Evolutionary conservation across 306 rosid species (phyloP), one percentile per base, ranked within the genome.

Genomic region (Ormosia semicastrata): DNA sequence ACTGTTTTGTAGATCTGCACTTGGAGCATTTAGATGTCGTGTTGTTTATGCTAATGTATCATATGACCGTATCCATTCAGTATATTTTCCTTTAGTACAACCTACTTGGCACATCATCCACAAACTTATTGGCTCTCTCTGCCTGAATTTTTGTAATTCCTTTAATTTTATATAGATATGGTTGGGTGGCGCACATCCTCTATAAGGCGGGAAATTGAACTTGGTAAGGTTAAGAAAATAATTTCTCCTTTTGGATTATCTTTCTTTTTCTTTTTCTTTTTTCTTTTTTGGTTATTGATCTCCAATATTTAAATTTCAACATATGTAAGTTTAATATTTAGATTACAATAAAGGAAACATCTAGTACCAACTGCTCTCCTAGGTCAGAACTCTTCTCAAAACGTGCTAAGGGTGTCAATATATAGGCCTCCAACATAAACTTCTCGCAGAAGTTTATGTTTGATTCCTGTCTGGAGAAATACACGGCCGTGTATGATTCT

Each of bases 101-200:
- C 54, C 2, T 33, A 39, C 54, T 76, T 70, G 73, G 70, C 56
- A 78, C 74, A 64, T 46, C 46, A 54, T 39, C 64, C 47, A 65
- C 75, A 52, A 58, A 46, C 59, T 80, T 40, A 4, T 80, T 73
- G 59, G 47, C 58, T 59, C 70, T 74, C 37, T 77, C 66, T 67
- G 72, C 62, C 44, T 46, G 73, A 50, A 54, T 52, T 68, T 72
- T 81, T 33, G 78, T 81, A 36, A 24, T 84, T 83, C 86, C 89
- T 79, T 88, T 84, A 84, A 82, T 86, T 73, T 76, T 34, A 63
- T 34, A 72, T 83, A 95, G 99, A 95, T 84, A 93, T 95, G 97
- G 99, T 93, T 87, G 99, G 99, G 73, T 95, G 99, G 99, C 98
- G 99, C 77, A 95, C 99, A 49, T 93, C 99, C 73, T 95, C 99